Evolutionary conservation across 805 yeast genomes (phyloP).

Genomic region (Saturnispora zaruensis): DNA sequence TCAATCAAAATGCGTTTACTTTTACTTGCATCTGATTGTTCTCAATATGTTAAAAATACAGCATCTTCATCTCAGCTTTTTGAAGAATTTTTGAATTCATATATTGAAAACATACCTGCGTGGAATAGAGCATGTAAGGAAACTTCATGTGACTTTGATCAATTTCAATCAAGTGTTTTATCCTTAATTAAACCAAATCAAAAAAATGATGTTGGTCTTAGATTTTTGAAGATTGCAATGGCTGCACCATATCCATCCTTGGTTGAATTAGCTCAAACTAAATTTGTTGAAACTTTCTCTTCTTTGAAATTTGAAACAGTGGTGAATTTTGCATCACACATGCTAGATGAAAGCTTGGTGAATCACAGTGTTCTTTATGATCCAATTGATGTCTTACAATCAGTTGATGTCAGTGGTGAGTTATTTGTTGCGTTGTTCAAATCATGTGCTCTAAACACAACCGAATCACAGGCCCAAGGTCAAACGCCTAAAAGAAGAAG

Average conservation of each 20-base stretch:
- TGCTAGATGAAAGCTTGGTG: constrained; percentile 42
- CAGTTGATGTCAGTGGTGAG: constrained; percentile 45
- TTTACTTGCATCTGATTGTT: constrained; percentile 34
- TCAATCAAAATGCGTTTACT: constrained; percentile 47
- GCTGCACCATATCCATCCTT: constrained; percentile 36
- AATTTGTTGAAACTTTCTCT: constrained; percentile 48
- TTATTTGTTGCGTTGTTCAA: constrained; percentile 52
- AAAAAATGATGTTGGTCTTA: constrained; percentile 45
- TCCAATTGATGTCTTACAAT: constrained; percentile 44
- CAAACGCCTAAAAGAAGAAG: constrained; percentile 73
- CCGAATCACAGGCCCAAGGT: constrained; percentile 18
- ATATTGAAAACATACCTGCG: constrained; percentile 37
- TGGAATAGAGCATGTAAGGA: constrained; percentile 38
- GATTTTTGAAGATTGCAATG: constrained; percentile 50
- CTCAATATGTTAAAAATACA: constrained; percentile 33
- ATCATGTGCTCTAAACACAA: constrained; percentile 31
- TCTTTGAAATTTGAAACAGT: constrained; percentile 51
- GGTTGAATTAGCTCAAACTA: constrained; percentile 41
- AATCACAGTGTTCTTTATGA: constrained; percentile 40
- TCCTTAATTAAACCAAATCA: constrained; percentile 57
- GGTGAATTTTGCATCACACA: constrained; percentile 45
- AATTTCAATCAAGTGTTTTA: constrained; percentile 51
- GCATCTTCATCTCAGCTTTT: constrained; percentile 40
- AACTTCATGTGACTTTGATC: constrained; percentile 42
- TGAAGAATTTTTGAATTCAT: constrained; percentile 36